Evolutionary conservation across 768 basidiomycete genomes (phyloP), one percentile per base, ranked within the genome.

Genomic region (Harrya chromipes): DNA sequence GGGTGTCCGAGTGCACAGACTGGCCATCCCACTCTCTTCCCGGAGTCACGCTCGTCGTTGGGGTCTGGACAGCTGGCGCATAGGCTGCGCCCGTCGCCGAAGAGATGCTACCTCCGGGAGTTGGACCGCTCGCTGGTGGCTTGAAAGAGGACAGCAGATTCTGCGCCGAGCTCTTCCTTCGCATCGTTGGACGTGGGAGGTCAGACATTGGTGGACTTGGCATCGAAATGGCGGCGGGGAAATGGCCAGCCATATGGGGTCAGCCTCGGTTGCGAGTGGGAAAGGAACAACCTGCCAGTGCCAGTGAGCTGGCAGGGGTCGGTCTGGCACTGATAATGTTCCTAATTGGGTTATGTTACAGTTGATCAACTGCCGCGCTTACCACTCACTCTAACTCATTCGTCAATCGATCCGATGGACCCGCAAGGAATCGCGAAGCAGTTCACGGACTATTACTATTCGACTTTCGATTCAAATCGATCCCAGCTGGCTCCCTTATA

Each of bases 151-250:
- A 81, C 29, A 93, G 77, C 40, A 92, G 75, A 68, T 91, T 89
- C 72, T 87, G 89, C 11, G 85, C 89, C 11, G 88, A 90, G 17
- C 87, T 88, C 72, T 92, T 93, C 56, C 90, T 82, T 57, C 89
- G 84, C 78, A 93, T 85, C 7, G 72, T 57, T 24, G 87, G 86
- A 46, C 82, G 80, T 1, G 66, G 49, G 26, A 48, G 24, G 23
- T 58, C 69, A 14, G 62, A 60, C 68, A 65, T 65, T 47, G 64
- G 55, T 48, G 64, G 61, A 37, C 55, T 60, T 55, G 63, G 41
- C 45, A 53, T 45, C 40, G 62, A 51, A 27, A 47, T 38, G 7
- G 54, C 29, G 17, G 53, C n/a, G 42, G 56, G 50, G 52, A 61
- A 67, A 36, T 33, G 33, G 6, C 47, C 42, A 23, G 61, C 49